phyloP scores from a whole-genome alignment of 306 rosid species.

The Gynostemma pentaphyllum region DNA sequence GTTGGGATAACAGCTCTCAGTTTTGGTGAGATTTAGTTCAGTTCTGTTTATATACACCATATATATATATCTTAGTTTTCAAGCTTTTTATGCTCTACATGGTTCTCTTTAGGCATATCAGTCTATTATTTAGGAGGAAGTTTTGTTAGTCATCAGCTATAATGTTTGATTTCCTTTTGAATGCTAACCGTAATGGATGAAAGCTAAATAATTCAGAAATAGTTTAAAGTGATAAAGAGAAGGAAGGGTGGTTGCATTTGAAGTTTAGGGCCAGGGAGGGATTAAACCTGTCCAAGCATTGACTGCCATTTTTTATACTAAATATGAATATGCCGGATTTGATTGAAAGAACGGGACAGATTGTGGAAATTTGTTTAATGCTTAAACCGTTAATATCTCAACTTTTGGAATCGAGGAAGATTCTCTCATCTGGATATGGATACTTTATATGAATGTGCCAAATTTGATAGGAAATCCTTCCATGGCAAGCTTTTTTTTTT shows the following conservation, averaged over 20 bases:
- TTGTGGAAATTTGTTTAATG: no score
- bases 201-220: neutral
- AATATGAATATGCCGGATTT: no score
- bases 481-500: no score
- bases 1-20: conserved; percentile 55
- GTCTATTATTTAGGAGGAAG: neutral
- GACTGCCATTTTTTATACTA: no score
- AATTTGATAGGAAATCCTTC: no score
- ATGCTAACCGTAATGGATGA: neutral
- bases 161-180: neutral
- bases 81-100: neutral
- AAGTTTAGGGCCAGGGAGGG: no score
- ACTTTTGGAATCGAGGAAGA: no score
- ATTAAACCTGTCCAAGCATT: neutral
- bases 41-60: neutral
- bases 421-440: no score
- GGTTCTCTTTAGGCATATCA: no score
- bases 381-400: no score
- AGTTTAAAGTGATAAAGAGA: neutral
- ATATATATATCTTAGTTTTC: neutral
- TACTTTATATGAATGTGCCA: no score
- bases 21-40: conserved; percentile 25
- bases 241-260: neutral
- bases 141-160: neutral
- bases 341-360: no score